Base-by-base conservation (phyloP, 148 eudicot species). In the Fallopia convolvulus region DNA sequence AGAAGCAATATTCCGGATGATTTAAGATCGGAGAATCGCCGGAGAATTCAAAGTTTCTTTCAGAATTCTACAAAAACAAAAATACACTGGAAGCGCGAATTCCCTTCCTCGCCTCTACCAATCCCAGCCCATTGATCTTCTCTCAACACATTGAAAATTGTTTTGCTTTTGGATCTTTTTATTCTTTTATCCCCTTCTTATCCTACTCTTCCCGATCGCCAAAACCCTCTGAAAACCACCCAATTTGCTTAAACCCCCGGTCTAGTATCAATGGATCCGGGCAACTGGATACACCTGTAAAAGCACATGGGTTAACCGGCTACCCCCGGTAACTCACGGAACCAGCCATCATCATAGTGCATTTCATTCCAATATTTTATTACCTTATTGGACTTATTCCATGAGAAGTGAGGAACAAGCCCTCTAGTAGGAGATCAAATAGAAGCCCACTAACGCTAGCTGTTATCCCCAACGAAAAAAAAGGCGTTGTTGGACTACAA, bases 141-240 rank as follows among this genome's bases (percentile, higher is more conserved):
- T 36, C 39, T 36, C 39, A 36, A 36, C 39, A 36, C 39, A 36
- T 36, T 36, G 39, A 36, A 36, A 36, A 36, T 36, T 18, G 46
- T 14, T 50, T 17, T 17, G 36, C 53, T 66, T 74, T 39, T 21
- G 40, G 70, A 72, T 49, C 77, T 23, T 36, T 88, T 83, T 81
- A 80, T 82, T 78, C 78, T 2, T 36, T 36, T 36, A 81, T 88
- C 84, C 84, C 83, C 81, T 78, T 82, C 76, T 77, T 78, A 52
- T 72, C 82, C 81, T 77, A 48, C 71, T 76, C 70, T 77, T 72
- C 49, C 50, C 65, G 83, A 86, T 83, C 85, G 79, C 86, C 86
- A 88, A 90, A 92, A 92, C 96, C 97, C 97, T 85, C 82, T 83
- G 85, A 85, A 89, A 89, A 81, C 87, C 55, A 65, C 70, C 70